A percentile compares a stretch with the other conserved stretches of the same genome.
Conservation (phyloP, 1,284 basidiomycete species). For the Porodaedalea pini region DNA sequence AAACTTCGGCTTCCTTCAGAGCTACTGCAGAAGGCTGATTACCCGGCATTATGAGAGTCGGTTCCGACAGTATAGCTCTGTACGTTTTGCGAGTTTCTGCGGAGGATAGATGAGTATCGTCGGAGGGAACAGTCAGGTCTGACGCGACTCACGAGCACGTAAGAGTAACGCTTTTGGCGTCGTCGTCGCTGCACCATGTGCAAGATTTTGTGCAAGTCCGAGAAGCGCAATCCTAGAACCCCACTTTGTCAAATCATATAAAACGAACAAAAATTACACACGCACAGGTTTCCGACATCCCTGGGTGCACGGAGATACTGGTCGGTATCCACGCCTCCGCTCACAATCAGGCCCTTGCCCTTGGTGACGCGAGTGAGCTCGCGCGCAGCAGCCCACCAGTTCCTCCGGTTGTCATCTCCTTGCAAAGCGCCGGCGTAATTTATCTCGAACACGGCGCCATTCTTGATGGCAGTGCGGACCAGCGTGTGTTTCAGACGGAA, state of each 20-base stretch:
- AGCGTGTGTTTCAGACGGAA: conserved; percentile 82
- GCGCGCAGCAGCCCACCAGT: conserved; percentile 78
- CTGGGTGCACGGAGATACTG: conserved; percentile 62
- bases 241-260: not conserved
- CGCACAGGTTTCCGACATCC: conserved; percentile 74
- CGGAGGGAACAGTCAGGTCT: not conserved
- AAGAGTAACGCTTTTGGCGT: conserved; percentile 63
- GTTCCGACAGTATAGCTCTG: conserved; percentile 70
- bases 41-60: conserved; percentile 54
- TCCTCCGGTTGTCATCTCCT: conserved; percentile 55
- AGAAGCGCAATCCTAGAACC: conserved; percentile 55
- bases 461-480: conserved; percentile 75
- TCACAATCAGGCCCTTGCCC: conserved; percentile 68
- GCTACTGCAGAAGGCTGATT: not conserved
- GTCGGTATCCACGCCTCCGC: conserved; percentile 55
- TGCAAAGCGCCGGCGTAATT: conserved; percentile 70
- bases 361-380: conserved; percentile 75
- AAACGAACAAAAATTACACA: conserved; percentile 16
- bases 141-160: conserved; percentile 58
- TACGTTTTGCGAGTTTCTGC: conserved; percentile 57
- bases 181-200: conserved; percentile 58
- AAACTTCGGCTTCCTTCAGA: not conserved
- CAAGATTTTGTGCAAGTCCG: conserved; percentile 61
- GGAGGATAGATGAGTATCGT: conserved; percentile 3
- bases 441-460: conserved; percentile 83